Conservation (phyloP, 352 stramenopile genomes). For the Phytophthora pistaciae region DNA sequence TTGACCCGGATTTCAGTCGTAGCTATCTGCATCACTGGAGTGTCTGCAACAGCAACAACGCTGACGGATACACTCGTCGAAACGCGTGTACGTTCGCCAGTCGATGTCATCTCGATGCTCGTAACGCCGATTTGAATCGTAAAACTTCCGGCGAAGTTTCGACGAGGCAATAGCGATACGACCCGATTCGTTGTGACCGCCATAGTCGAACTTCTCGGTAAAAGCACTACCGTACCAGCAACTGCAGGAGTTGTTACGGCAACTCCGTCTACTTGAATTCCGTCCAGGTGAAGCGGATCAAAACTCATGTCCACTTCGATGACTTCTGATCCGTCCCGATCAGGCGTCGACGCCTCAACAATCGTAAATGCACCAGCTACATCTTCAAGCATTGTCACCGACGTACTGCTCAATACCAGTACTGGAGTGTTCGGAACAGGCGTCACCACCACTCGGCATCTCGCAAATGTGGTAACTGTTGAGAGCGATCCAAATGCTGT, state of each 20-base stretch:
- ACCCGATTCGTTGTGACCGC: conserved; percentile 25
- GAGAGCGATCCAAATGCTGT: conserved; percentile 34
- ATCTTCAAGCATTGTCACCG: conserved; percentile 46
- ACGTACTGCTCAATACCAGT: conserved; percentile 38
- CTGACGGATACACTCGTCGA: conserved; percentile 35
- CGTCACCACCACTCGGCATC: conserved; percentile 43
- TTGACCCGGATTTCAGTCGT: conserved; percentile 39
- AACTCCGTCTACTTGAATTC: conserved; percentile 43
- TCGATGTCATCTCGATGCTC: conserved; percentile 41
- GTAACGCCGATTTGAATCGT: conserved; percentile 36
- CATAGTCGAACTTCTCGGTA: conserved; percentile 16
- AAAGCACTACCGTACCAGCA: conserved; percentile 30
- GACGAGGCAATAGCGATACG: conserved; percentile 40
- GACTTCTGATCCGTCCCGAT: conserved; percentile 57
- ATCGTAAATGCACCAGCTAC: conserved; percentile 41
- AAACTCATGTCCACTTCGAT: conserved; percentile 51
- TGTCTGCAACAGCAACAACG: conserved; percentile 45
- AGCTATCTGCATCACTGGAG: conserved; percentile 35
- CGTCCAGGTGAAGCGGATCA: conserved; percentile 39
- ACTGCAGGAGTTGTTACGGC: conserved; percentile 6
- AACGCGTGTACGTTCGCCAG: conserved; percentile 27
- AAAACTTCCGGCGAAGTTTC: conserved; percentile 52
- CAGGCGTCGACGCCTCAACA: conserved; percentile 45
- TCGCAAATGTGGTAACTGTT: conserved; percentile 27
- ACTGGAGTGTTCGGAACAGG: conserved; percentile 49